Conservation (phyloP, 75 land plant species). For the Cupressus sempervirens region DNA sequence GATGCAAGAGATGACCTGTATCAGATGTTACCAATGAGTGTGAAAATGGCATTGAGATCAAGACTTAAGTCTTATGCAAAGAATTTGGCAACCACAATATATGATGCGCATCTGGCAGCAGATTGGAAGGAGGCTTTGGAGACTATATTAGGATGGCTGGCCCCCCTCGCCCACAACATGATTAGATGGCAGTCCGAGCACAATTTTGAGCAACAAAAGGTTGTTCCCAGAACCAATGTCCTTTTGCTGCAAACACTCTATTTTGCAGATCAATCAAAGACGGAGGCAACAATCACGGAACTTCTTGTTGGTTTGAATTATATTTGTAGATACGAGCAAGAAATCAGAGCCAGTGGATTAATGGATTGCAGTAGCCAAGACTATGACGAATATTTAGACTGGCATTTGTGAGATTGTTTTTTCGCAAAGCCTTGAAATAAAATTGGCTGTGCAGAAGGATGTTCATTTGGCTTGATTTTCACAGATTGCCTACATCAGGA, state of each 20-base stretch:
- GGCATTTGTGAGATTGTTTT: constrained; percentile 23
- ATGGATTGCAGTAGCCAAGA: constrained; percentile 42
- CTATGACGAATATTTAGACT: constrained; percentile 29
- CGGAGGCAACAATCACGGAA: constrained; percentile 71
- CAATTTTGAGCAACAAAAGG: constrained; percentile 60
- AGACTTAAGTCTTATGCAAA: constrained; percentile 44
- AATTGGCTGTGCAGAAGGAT: not conserved
- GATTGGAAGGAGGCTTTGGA: constrained; percentile 53
- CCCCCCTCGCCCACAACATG: constrained; percentile 83
- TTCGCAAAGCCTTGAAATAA: not conserved
- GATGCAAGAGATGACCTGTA: constrained; percentile 75
- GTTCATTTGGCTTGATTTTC: not conserved
- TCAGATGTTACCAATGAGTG: constrained; percentile 49
- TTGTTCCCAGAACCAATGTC: constrained; percentile 43
- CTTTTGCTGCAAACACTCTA: constrained; percentile 73
- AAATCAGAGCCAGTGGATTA: constrained; percentile 48
- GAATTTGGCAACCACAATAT: constrained; percentile 19
- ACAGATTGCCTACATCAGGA: not conserved
- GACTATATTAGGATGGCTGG: constrained; percentile 58
- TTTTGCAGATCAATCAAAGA: constrained; percentile 62
- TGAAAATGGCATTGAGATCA: constrained; percentile 42
- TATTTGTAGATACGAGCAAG: constrained; percentile 46
- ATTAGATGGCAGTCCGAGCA: constrained; percentile 81
- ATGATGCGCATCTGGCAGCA: constrained; percentile 39
- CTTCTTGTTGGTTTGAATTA: constrained; percentile 77